Base-by-base conservation (phyloP, 2,329 filamentous ascomycete genomes). In the Diaporthe sp. region DNA sequence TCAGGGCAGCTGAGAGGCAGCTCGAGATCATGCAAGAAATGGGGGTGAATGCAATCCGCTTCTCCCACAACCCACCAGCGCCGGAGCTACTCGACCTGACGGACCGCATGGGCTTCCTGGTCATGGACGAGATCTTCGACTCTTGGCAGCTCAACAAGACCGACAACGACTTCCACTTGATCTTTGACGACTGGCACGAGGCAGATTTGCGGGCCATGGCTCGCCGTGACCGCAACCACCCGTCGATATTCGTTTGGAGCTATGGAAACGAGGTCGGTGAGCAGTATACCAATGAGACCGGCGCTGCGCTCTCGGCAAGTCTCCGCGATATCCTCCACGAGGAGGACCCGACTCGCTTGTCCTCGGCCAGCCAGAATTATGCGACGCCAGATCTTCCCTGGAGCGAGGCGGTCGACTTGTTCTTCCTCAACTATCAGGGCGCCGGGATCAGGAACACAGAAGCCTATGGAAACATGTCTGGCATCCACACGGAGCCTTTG, bases 361-460 rank as follows among this genome's bases (percentile, higher is more conserved):
- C 81, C 0, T 89, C 87, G 0, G 81, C 84, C 0, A 85, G 83
- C 0, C 85, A 89, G 85, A 89, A 89, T 79, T 78, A 77, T 13
- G 88, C 87, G 5, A 77, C 80, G 3, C 82, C 87, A 0, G 80
- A 81, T 42, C 83, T 79, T 54, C 77, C 83, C 0, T 83, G 89
- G 42, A 80, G 86, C 2, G 74, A 78, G 0, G 81, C 82, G 1
- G 75, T 89, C 45, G 88, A 90, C 77, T 81, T 90, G 57, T 79
- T 87, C n/a, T 84, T 85, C 28, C 78, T 90, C 7, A 90, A 90
- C 80, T 91, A 90, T 80, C 88, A 90, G 77, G 89, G 88, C 69
- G 87, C 89, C 68, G 88, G 88, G 4, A 82, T 82, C 58, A 77
- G 83, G 8, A 79, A 84, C 76, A 79, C 61, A 2, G 73, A 66